A percentile compares a stretch with the other conserved stretches of the same genome.
These are phyloP conservation scores for Solanum clarkiae DNA, from an alignment of 257 asterid species.

Conservation along the genomic window DNA sequence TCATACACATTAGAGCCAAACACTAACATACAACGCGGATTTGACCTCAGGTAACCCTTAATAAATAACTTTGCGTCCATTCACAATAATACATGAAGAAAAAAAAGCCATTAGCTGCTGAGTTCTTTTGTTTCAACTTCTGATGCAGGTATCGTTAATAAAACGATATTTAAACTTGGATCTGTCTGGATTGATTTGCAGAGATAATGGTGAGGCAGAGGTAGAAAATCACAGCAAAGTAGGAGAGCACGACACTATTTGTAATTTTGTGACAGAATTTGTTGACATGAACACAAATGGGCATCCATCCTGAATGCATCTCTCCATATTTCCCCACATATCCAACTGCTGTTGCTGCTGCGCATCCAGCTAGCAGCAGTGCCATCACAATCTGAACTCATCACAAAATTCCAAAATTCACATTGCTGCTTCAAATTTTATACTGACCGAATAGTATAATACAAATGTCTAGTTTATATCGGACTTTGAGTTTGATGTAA, in stretches of 20 bases:
- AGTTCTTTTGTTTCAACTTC: neutral
- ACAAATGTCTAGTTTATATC: neutral
- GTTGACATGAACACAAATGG: conserved; percentile 36
- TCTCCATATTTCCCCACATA: conserved; percentile 51
- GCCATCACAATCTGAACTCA: conserved; percentile 21
- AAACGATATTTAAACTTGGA: neutral
- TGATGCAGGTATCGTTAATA: neutral
- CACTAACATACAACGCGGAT: neutral
- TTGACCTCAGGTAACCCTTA: neutral
- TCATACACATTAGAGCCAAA: neutral
- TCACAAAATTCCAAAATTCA: neutral
- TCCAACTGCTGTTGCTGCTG: conserved; percentile 65
- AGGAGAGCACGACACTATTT: conserved; percentile 21
- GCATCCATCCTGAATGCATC: conserved; percentile 46
- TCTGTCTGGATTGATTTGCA: conserved; percentile 33
- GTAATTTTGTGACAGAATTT: conserved; percentile 35
- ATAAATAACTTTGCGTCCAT: neutral
- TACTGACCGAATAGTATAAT: neutral
- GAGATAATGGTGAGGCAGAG: conserved; percentile 32
- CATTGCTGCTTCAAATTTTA: neutral
- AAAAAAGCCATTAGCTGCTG: neutral
- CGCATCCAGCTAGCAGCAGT: conserved; percentile 43
- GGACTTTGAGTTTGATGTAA: neutral
- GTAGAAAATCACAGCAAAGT: conserved; percentile 14
- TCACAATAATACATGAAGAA: neutral